These are phyloP conservation scores for Liquidambar formosana DNA, from an alignment of 164 flowering plant genomes.

Conservation along the genomic window DNA sequence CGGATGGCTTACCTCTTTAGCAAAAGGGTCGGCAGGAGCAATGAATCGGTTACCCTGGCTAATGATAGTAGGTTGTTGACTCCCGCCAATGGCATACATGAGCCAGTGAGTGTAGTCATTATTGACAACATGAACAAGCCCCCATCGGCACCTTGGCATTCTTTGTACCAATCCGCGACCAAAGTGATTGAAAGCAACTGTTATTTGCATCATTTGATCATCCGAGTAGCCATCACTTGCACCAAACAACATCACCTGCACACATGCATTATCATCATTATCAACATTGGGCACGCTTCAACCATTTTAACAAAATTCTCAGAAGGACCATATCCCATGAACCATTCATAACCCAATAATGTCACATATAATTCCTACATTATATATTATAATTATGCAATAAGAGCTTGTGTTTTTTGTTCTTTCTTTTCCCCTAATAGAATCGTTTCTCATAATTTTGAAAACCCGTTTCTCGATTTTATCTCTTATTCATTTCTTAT, in stretches of 20 bases:
- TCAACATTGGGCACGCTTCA: neutral
- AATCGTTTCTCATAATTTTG: too few relatives aligned
- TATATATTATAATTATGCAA: too few relatives aligned
- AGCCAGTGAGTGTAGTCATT: slow-evolving; percentile 82
- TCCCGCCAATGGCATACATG: slow-evolving; percentile 91
- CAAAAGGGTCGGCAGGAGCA: slow-evolving; percentile 38
- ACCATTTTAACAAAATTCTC: too few relatives aligned
- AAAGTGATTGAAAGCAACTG: slow-evolving; percentile 75
- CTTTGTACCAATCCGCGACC: slow-evolving; percentile 69
- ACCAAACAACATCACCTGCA: slow-evolving; percentile 76
- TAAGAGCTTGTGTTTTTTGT: too few relatives aligned
- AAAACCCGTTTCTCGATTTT: too few relatives aligned
- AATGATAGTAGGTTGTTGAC: slow-evolving; percentile 64
- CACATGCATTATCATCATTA: neutral
- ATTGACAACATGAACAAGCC: slow-evolving; percentile 72
- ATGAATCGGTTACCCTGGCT: slow-evolving; percentile 83
- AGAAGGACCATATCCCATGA: too few relatives aligned
- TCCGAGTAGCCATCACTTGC: slow-evolving; percentile 43
- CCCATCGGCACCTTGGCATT: slow-evolving; percentile 80
- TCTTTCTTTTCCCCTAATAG: too few relatives aligned
- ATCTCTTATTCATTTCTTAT: too few relatives aligned
- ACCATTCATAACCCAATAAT: too few relatives aligned
- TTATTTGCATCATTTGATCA: slow-evolving; percentile 64
- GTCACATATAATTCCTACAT: too few relatives aligned
- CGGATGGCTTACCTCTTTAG: slow-evolving; percentile 63